A percentile compares a stretch with the other conserved stretches of the same genome.
These are phyloP conservation scores for Madurella mycetomatis DNA, from an alignment of 2,329 filamentous ascomycete species.

Conservation along the genomic window DNA sequence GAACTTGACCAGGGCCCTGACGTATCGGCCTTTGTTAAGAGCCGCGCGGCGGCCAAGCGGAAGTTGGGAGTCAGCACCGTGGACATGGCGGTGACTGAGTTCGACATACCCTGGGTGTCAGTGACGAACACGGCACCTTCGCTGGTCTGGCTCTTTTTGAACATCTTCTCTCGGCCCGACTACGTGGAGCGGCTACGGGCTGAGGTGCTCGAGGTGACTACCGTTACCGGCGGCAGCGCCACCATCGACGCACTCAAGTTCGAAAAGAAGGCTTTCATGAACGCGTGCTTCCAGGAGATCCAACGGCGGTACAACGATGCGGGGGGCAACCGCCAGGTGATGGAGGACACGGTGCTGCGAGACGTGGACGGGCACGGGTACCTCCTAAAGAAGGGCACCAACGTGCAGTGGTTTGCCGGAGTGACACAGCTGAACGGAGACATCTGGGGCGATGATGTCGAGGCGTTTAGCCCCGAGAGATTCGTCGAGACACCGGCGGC, in stretches of 20 bases:
- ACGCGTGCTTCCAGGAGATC: conserved; percentile 24
- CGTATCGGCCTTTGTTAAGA: background rate
- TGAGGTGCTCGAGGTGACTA: conserved; percentile 22
- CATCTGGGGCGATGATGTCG: conserved; percentile 32
- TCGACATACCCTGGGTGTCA: conserved; percentile 2
- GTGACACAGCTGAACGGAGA: conserved; percentile 14
- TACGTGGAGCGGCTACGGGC: conserved; percentile 23
- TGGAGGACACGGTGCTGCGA: conserved; percentile 31
- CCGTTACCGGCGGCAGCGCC: conserved; percentile 2
- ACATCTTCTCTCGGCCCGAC: conserved; percentile 21
- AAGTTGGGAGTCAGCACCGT: background rate
- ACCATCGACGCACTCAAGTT: conserved; percentile 4
- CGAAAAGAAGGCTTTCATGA: conserved; percentile 6
- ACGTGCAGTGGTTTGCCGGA: conserved; percentile 26
- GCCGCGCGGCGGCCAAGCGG: background rate
- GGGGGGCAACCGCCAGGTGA: conserved; percentile 30
- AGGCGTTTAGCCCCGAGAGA: conserved; percentile 29
- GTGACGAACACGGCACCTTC: conserved; percentile 13
- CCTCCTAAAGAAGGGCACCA: conserved; percentile 21
- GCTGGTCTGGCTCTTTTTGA: conserved; percentile 11
- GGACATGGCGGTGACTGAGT: conserved; percentile 7
- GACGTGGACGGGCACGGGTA: conserved; percentile 19
- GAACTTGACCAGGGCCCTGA: conserved; percentile 1
- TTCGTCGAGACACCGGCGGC: conserved; percentile 25
- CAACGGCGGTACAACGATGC: conserved; percentile 32